Evolutionary conservation across 2,329 filamentous ascomycete species (phyloP), one percentile per base, ranked within the genome.

Genomic region (Cladosporium sp.): DNA sequence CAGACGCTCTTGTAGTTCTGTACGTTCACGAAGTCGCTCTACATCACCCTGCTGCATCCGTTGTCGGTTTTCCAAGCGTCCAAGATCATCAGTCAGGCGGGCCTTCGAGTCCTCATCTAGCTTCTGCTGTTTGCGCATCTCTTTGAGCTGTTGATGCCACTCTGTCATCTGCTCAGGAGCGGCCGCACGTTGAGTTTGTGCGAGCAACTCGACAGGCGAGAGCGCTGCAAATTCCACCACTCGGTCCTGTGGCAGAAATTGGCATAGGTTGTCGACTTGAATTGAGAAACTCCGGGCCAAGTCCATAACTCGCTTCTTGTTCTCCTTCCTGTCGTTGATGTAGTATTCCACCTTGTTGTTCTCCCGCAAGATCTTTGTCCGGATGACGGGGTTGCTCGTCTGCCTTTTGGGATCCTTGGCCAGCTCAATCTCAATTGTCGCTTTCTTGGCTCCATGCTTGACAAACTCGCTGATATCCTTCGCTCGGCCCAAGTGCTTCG

Each of bases 211-310:
- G 14, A 96, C 83, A 0, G 94, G 90, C 10, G 88, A 91, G 70
- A 96, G 86, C 5, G 86, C 90, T 5, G 95, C 92, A 75, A 99
- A 99, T 74, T 97, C 93, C 28, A 93, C 92, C 1, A 99, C 95
- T 71, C 93, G 91, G 76, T 99, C 95, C 77, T 99, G 95, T 0
- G 95, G 95, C 53, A 99, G 81, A 72, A 99, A 99, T 76, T 99
- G 95, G 77, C 95, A 99, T 2, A 99, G 84, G 72, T 99, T 99
- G 81, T 99, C 95, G 69, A 98, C 92, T 78, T 99, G 95, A 61
- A 99, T 98, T 58, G 90, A 90, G 73, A 96, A 88, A 11, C 83
- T 84, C 66, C 83, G 85, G 67, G 89, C 90, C 58, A 97, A 80
- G 11, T 83, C 79, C 71, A 90, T 83, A 7, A 98, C 84, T 3